Base-by-base conservation (phyloP, 768 basidiomycete species). In the Pleurotus sapidus region DNA sequence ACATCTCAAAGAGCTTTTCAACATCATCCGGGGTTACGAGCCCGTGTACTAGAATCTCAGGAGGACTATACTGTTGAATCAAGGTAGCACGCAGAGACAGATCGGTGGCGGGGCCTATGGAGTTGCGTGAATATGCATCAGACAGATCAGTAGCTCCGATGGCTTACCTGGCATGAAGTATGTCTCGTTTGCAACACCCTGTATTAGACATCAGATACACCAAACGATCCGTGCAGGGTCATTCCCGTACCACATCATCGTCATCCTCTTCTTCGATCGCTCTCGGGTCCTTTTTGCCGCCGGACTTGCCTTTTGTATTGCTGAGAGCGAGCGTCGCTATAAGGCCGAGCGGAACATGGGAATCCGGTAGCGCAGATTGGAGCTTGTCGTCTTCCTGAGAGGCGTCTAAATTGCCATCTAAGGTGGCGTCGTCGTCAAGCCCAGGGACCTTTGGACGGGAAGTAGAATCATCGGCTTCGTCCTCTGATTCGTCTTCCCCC, bases 1-100 rank as follows among this genome's bases (percentile, higher is more conserved):
- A 91, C 89, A 93, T 90, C 34, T 89, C 79, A 62, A 93, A 94
- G n/a, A 94, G 70, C 61, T 86, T 86, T 57, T 92, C 87, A 2
- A 93, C 90, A 59, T 93, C 91, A 47, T 83, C 82, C 0, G 87
- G 82, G 1, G 84, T 85, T 37, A 94, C 89, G 18, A 94, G 72
- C 8, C 89, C 89, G 62, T 92, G 91, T 1, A 91, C 81, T 42
- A 93, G 66, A 56, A 94, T 91, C 63, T 92, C 91, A 0, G 91
- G 91, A 0, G 89, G 87, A 61, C 82, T 88, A 61, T 90, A 87
- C 57, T 82, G 85, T 64, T 91, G 89, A 46, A 92, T 91, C 64
- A 91, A 69, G 24, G 79, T 76, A 56, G 87, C 87, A 7, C 91
- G 81, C 50, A 88, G 84, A 15, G 72, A 78, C 43, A 92, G 81